Percentiles rank a stretch among this genome's conserved stretches.
phyloP scores from a whole-genome alignment of 2,329 filamentous ascomycete genomes.

The Colletotrichum higginsianum region DNA sequence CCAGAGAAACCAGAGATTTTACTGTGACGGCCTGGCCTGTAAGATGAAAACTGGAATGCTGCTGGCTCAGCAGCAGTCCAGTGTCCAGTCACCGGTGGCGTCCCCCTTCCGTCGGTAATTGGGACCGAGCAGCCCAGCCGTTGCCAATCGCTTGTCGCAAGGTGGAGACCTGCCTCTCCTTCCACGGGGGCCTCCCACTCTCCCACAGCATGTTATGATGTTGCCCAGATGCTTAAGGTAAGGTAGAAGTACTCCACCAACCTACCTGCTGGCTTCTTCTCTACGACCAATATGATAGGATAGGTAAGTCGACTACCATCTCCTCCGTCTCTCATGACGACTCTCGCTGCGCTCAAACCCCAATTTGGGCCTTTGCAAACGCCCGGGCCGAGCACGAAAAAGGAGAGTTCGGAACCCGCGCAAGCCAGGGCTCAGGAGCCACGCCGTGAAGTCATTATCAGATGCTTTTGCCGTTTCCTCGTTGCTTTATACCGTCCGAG shows the following conservation, averaged over 20 bases:
- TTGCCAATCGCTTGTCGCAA: conserved; percentile 34
- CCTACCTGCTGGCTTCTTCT: background rate
- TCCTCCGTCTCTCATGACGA: background rate
- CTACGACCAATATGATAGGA: background rate
- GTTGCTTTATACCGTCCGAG: conserved; percentile 39
- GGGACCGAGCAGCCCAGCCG: conserved; percentile 35
- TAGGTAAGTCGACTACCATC: background rate
- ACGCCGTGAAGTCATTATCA: conserved; percentile 41
- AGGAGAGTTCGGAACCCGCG: conserved; percentile 20
- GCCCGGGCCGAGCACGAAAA: conserved; percentile 11
- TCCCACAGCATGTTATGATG: no score
- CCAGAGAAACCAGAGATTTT: conserved; percentile 29
- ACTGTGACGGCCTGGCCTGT: conserved; percentile 25
- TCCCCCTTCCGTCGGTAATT: conserved; percentile 32
- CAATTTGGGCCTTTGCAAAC: conserved; percentile 2
- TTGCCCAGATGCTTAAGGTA: no score
- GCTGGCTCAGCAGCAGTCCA: background rate
- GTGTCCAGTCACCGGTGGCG: background rate
- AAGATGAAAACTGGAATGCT: conserved; percentile 26
- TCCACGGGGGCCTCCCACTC: background rate
- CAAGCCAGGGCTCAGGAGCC: background rate
- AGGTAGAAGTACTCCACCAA: no score
- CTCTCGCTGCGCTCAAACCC: conserved; percentile 3
- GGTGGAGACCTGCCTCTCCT: background rate
- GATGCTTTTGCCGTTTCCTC: conserved; percentile 38